These are phyloP conservation scores for Populus hybrid DNA, from an alignment of 441 rosid genomes.

Conservation along the genomic window DNA sequence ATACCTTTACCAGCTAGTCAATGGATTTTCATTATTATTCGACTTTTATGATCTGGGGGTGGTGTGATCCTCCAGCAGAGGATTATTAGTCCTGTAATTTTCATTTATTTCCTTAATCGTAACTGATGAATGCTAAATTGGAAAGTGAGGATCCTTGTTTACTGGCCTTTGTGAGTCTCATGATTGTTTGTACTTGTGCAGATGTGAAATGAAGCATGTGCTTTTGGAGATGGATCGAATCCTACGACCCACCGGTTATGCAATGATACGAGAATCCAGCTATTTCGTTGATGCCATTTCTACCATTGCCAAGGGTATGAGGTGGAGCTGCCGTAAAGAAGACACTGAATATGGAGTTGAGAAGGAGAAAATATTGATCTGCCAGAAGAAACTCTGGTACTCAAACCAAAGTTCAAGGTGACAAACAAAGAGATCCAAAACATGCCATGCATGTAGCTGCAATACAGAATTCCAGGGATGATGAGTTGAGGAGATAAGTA, in stretches of 20 bases:
- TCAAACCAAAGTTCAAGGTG: constrained; percentile 48
- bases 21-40: not conserved
- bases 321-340: constrained; percentile 85
- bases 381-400: constrained; percentile 93
- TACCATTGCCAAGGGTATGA: constrained; percentile 66
- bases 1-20: not conserved
- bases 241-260: constrained; percentile 79
- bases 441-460: not conserved
- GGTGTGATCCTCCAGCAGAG: not conserved
- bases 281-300: constrained; percentile 64
- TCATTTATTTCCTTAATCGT: not conserved
- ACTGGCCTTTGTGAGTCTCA: constrained; percentile 9
- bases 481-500: not conserved
- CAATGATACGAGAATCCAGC: constrained; percentile 74
- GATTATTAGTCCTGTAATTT: no score
- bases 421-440: not conserved
- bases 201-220: constrained; percentile 87
- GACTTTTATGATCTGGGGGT: not conserved
- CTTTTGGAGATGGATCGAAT: constrained; percentile 93
- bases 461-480: not conserved
- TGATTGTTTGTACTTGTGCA: constrained; percentile 27
- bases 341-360: constrained; percentile 55
- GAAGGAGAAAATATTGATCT: constrained; percentile 76
- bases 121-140: not conserved
- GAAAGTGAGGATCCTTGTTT: not conserved